These are phyloP conservation scores for Gastrolobium bilobum DNA, from an alignment of 306 rosid genomes.

Conservation along the genomic window DNA sequence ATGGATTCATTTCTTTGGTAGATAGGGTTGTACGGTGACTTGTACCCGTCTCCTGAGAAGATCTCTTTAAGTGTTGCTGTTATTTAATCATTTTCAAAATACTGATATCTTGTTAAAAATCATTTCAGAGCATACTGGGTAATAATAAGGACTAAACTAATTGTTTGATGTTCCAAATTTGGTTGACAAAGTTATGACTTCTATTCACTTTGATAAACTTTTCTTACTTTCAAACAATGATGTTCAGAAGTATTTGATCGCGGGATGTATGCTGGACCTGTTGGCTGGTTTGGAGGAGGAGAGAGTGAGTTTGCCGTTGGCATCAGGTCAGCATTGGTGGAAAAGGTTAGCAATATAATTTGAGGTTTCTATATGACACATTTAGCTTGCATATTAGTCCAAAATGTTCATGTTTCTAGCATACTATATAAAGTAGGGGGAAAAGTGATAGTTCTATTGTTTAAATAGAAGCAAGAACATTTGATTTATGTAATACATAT, in stretches of 20 bases:
- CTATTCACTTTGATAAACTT: conserved; percentile 7
- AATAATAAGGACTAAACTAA: conserved; percentile 13
- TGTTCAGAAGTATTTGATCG: conserved; percentile 88
- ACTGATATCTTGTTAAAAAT: conserved; percentile 12
- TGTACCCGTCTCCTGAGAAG: neutral
- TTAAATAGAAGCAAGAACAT: conserved; percentile 18
- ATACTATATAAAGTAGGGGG: conserved; percentile 4
- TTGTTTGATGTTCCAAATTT: conserved; percentile 25
- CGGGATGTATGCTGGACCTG: conserved; percentile 99
- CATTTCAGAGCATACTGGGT: neutral
- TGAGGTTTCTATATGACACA: neutral
- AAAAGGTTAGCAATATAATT: conserved; percentile 65
- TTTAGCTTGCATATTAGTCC: conserved; percentile 17
- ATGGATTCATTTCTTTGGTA: neutral
- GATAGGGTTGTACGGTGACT: neutral
- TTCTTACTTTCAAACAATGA: conserved; percentile 25
- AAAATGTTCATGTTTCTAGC: conserved; percentile 29
- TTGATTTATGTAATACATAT: neutral
- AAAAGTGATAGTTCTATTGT: neutral
- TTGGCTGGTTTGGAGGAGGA: conserved; percentile 99
- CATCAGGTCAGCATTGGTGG: conserved; percentile 92
- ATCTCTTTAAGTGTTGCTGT: neutral
- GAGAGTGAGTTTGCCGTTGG: conserved; percentile 99
- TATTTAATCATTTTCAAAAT: neutral
- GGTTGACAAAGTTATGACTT: conserved; percentile 32